phyloP scores from a whole-genome alignment of 148 eudicot species.

The Fagopyrum tataricum region DNA sequence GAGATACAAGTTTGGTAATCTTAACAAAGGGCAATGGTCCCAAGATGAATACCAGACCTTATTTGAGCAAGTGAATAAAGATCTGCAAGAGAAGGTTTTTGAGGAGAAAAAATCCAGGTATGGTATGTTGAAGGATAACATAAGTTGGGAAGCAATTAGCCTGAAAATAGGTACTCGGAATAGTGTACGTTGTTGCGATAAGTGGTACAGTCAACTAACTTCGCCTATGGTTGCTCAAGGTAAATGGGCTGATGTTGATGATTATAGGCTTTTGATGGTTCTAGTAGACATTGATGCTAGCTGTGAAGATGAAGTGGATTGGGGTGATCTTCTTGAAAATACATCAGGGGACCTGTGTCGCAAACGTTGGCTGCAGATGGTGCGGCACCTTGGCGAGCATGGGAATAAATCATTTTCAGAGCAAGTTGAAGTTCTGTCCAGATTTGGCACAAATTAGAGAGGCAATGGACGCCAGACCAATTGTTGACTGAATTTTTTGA shows the following conservation, averaged over 20 bases:
- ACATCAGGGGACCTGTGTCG: slow-evolving; percentile 30
- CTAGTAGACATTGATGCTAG: slow-evolving; percentile 28
- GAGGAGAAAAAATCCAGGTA: slow-evolving; percentile 26
- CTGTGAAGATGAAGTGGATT: slow-evolving; percentile 34
- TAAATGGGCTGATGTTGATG: slow-evolving; percentile 37
- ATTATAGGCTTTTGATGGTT: slow-evolving; percentile 30
- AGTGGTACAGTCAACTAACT: slow-evolving; percentile 30
- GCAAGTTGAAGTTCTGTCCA: slow-evolving; percentile 38
- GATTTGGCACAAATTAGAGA: slow-evolving; percentile 27
- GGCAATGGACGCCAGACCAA: slow-evolving; percentile 20
- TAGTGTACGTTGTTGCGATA: slow-evolving; percentile 20
- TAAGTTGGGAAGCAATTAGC: slow-evolving; percentile 32
- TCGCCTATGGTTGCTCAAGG: slow-evolving; percentile 31
- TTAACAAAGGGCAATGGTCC: slow-evolving; percentile 32
- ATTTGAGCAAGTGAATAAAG: slow-evolving; percentile 31
- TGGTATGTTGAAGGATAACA: slow-evolving; percentile 37
- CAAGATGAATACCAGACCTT: slow-evolving; percentile 32
- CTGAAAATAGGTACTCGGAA: slow-evolving; percentile 21
- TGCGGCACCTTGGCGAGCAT: slow-evolving; percentile 28
- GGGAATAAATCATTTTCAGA: slow-evolving; percentile 23
- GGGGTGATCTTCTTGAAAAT: slow-evolving; percentile 33
- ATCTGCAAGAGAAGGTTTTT: slow-evolving; percentile 26
- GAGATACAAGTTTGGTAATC: slow-evolving; percentile 16
- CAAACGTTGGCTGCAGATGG: slow-evolving; percentile 35
- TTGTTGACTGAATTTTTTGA: slow-evolving; percentile 18